Evolutionary conservation across 768 basidiomycete species (phyloP).

Genomic region (Amanita brunnescens): DNA sequence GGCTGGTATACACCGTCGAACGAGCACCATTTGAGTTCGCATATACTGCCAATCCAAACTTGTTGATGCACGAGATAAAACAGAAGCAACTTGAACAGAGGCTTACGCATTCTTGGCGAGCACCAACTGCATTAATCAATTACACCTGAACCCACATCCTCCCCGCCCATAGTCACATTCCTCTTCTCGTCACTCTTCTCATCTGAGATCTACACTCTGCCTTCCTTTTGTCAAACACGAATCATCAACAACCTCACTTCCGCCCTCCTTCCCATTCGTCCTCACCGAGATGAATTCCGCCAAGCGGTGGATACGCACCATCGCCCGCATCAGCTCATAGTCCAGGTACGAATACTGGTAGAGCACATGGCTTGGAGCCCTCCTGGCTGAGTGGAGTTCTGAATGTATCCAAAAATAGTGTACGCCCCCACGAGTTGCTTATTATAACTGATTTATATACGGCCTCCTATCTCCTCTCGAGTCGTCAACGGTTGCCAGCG

Average conservation of each 20-base stretch:
- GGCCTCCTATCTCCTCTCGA: too few relatives aligned
- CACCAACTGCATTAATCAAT: slow-evolving; percentile 74
- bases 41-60: too few relatives aligned
- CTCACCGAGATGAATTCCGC: slow-evolving; percentile 75
- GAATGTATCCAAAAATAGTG: too few relatives aligned
- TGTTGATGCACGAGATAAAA: too few relatives aligned
- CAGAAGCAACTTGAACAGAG: too few relatives aligned
- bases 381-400: too few relatives aligned
- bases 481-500: too few relatives aligned
- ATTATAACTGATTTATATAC: too few relatives aligned
- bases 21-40: slow-evolving; percentile 88
- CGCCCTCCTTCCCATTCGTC: slow-evolving; percentile 9
- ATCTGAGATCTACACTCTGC: slow-evolving; percentile 53
- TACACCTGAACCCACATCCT: slow-evolving; percentile 74
- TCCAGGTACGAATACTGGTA: slow-evolving; percentile 99
- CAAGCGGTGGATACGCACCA: slow-evolving; percentile 77
- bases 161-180: slow-evolving; percentile 88
- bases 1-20: slow-evolving; percentile 99
- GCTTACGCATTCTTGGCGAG: slow-evolving; percentile 93
- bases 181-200: slow-evolving; percentile 27
- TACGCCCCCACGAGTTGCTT: too few relatives aligned
- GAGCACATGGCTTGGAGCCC: too few relatives aligned
- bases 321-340: slow-evolving; percentile 87
- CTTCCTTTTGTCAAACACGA: slow-evolving; percentile 72
- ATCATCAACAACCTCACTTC: slow-evolving; percentile 41